These are phyloP conservation scores for Echites panduratus DNA, from an alignment of 257 asterid genomes.

Conservation along the genomic window DNA sequence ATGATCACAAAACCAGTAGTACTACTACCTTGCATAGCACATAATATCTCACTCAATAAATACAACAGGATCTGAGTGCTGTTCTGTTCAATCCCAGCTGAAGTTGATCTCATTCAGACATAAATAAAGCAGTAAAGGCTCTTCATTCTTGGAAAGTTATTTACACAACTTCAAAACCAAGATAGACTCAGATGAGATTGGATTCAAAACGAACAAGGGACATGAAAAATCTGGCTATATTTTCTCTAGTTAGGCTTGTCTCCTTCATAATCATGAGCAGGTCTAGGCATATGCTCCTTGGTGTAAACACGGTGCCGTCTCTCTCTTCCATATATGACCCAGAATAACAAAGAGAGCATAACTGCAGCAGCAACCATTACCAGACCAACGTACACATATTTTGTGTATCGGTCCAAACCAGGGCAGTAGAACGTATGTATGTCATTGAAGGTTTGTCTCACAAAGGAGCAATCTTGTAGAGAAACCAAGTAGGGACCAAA, in stretches of 20 bases:
- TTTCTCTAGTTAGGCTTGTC: slow-evolving; percentile 25
- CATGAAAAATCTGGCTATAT: neutral
- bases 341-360: slow-evolving; percentile 62
- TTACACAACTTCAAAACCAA: slow-evolving; percentile 12
- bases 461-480: slow-evolving; percentile 68
- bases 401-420: slow-evolving; percentile 48
- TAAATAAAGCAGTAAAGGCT: neutral
- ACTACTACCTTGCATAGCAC: neutral
- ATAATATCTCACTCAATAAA: neutral
- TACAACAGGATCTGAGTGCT: neutral
- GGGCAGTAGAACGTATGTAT: slow-evolving; percentile 49
- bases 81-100: neutral
- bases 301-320: slow-evolving; percentile 67
- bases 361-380: slow-evolving; percentile 66
- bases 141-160: neutral
- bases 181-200: neutral
- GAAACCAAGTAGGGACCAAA: slow-evolving; percentile 65
- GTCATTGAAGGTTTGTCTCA: slow-evolving; percentile 55
- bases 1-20: neutral
- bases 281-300: slow-evolving; percentile 35
- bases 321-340: slow-evolving; percentile 87
- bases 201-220: neutral
- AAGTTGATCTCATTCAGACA: neutral
- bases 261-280: slow-evolving; percentile 18
- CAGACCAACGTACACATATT: slow-evolving; percentile 56